Base-by-base conservation (phyloP, 805 yeast genomes). In the Alloascoidea hylecoeti region DNA sequence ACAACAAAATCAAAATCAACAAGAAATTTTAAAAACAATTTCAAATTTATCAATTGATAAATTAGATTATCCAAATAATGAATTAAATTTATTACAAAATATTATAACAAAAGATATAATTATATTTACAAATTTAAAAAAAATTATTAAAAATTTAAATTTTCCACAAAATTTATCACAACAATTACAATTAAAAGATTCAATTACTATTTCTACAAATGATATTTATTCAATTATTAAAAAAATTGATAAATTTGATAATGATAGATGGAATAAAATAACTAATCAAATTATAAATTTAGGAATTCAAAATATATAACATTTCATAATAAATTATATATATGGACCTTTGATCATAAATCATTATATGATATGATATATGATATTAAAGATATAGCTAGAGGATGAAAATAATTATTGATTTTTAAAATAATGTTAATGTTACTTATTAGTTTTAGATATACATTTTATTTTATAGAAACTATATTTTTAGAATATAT, bases 101-200 rank as follows among this genome's bases (percentile, higher is more conserved):
- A 28, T 33, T 38, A 23, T 40, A 39, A 18, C 35, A 33, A 40
- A 38, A 35, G 33, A 38, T 36, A 15, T 44, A 18, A 34, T 48
- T 15, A 36, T 34, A 12, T 17, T 34, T 12, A 18, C 5, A 9
- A 23, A 9, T n/a, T 9, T 9, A 9, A n/a, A 23, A 9, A 9
- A 9, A 9, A n/a, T 23, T 9, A 23, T 23, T 9, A 9, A 9
- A 9, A n/a, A 23, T 23, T 23, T 23, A n/a, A 23, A n/a, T 23
- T 23, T 23, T 23, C 13, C 13, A 23, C 30, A 9, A 9, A n/a
- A n/a, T n/a, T n/a, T n/a, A n/a, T n/a, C n/a, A n/a, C n/a, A n/a
- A n/a, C n/a, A n/a, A n/a, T n/a, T n/a, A n/a, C 9, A 23, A 9
- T 9, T 9, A 23, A 23, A n/a, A n/a, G 30, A 23, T n/a, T 9